phyloP scores from a whole-genome alignment of 1,284 basidiomycete genomes.

The Porogramme epimiltina region DNA sequence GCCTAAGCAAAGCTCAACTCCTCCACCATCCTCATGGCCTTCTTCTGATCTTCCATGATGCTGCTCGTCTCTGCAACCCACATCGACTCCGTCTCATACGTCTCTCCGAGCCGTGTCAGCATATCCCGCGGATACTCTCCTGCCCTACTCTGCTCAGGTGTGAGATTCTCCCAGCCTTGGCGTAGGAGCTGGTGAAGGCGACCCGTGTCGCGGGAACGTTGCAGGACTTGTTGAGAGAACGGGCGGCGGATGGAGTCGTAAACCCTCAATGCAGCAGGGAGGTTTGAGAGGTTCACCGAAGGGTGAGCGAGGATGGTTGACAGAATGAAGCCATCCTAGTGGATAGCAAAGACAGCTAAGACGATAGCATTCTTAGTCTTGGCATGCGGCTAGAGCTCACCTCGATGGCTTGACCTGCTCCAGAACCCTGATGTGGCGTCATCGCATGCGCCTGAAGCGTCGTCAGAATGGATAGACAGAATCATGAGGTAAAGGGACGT shows the following conservation, averaged over 20 bases:
- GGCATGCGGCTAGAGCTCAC: constrained; percentile 13
- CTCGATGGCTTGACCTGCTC: constrained; percentile 43
- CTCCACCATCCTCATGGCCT: neutral
- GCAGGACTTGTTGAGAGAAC: constrained; percentile 21
- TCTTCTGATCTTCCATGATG: neutral
- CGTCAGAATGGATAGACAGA: too few species aligned
- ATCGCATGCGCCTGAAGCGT: constrained; percentile 41
- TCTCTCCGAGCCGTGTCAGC: neutral
- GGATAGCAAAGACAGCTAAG: neutral
- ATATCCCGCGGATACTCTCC: constrained; percentile 1
- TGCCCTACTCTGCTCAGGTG: constrained; percentile 3
- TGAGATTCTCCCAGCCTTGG: constrained; percentile 11
- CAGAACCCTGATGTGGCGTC: constrained; percentile 41
- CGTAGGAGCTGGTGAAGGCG: constrained; percentile 13
- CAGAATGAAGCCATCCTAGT: constrained; percentile 38
- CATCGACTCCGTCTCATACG: neutral
- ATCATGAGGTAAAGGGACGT: constrained; percentile 7
- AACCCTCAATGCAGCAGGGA: constrained; percentile 31
- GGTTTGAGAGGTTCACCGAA: constrained; percentile 26
- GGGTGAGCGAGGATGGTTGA: constrained; percentile 35
- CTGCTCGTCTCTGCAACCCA: neutral
- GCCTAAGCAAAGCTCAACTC: neutral
- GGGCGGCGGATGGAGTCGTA: constrained; percentile 42
- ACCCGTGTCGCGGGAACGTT: constrained; percentile 10
- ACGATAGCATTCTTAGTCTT: neutral